phyloP scores from a whole-genome alignment of 345 rosid species.

The Eutrema heterophyllum region DNA sequence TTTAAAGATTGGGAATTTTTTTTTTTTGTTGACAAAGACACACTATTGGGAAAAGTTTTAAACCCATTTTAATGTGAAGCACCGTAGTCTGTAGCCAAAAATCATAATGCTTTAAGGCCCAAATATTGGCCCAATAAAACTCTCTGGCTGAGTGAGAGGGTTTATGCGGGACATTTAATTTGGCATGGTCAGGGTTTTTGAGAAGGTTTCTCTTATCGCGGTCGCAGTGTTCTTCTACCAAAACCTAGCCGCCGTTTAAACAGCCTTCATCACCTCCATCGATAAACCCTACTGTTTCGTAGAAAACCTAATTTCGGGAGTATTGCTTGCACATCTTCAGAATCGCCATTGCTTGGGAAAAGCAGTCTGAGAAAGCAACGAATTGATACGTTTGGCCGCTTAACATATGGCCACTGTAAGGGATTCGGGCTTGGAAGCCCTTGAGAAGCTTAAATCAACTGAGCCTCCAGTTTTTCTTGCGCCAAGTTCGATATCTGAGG shows the following conservation, averaged over 20 bases:
- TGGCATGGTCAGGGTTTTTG: conserved; percentile 14
- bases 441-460: conserved; percentile 52
- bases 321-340: neutral
- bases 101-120: neutral
- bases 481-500: conserved; percentile 47
- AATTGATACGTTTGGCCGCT: neutral
- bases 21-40: too few relatives aligned
- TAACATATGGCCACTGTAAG: conserved; percentile 35
- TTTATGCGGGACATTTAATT: neutral
- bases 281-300: neutral
- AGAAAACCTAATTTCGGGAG: neutral
- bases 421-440: conserved; percentile 45
- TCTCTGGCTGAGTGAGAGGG: neutral
- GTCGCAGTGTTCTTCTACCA: neutral
- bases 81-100: neutral
- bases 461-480: conserved; percentile 72
- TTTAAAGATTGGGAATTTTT: neutral
- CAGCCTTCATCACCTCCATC: neutral
- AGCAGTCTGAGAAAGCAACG: neutral
- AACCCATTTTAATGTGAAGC: too few relatives aligned
- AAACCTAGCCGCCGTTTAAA: conserved; percentile 4
- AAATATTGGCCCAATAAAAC: neutral
- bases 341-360: neutral
- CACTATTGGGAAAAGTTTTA: too few relatives aligned
- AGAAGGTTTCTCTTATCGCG: conserved; percentile 1